phyloP scores from a whole-genome alignment of 352 stramenopile species.

The Pythium phragmiticola region DNA sequence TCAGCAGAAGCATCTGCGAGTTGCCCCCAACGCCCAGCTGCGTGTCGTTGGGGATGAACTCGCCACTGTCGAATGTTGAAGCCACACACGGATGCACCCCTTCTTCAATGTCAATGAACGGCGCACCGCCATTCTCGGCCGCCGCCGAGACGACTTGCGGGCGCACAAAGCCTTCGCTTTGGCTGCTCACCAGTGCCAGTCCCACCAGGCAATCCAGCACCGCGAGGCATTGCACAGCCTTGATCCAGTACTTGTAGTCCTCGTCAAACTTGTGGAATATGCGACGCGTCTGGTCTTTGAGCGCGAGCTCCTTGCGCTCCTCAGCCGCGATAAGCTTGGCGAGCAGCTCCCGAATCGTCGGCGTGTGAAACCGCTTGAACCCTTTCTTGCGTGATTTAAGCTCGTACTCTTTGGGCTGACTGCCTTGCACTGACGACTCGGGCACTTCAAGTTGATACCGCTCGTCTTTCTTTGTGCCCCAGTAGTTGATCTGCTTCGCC shows the following conservation, averaged over 20 bases:
- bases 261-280: conserved; percentile 98
- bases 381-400: conserved; percentile 94
- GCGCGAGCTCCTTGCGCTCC: conserved; percentile 68
- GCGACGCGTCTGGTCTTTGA: conserved; percentile 87
- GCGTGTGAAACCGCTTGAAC: conserved; percentile 91
- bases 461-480: conserved; percentile 93
- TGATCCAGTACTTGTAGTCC: conserved; percentile 92
- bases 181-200: conserved; percentile 91
- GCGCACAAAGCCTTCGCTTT: conserved; percentile 92
- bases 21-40: conserved; percentile 74
- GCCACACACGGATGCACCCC: conserved; percentile 95
- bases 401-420: conserved; percentile 94
- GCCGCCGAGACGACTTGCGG: conserved; percentile 86
- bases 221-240: conserved; percentile 89
- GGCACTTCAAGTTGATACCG: conserved; percentile 93
- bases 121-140: conserved; percentile 40
- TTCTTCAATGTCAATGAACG: conserved; percentile 91
- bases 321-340: conserved; percentile 75
- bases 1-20: conserved; percentile 91
- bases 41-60: conserved; percentile 98
- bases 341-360: conserved; percentile 81
- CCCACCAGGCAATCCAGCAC: conserved; percentile 96
- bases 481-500: conserved; percentile 91
- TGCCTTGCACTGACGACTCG: conserved; percentile 62
- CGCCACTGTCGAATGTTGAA: conserved; percentile 61